phyloP scores from a whole-genome alignment of 257 asterid species.

The Solanum verrucosum region DNA sequence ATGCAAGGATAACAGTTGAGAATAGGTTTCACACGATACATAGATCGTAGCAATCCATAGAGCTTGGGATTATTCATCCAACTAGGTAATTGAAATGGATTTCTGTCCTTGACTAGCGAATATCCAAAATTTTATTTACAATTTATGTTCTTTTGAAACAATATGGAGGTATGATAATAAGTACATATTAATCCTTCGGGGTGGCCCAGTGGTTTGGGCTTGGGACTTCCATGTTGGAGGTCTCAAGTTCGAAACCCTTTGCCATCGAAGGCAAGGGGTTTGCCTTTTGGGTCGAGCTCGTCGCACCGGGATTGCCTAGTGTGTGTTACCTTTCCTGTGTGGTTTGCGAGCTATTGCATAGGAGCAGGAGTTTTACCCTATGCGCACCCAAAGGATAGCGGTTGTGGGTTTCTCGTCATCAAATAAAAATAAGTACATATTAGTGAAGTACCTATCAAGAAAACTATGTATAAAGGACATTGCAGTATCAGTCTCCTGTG shows the following conservation, averaged over 20 bases:
- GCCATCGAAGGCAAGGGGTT: too few species aligned
- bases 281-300: too few species aligned
- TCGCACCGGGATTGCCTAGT: too few species aligned
- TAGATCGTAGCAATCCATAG: background rate
- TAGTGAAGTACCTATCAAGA: background rate
- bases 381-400: too few species aligned
- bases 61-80: background rate
- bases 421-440: too few species aligned
- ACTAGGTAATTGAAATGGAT: background rate
- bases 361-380: too few species aligned
- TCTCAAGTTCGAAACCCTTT: too few species aligned
- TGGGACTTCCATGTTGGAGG: too few species aligned
- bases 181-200: background rate
- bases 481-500: background rate
- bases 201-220: too few species aligned
- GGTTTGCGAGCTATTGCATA: too few species aligned
- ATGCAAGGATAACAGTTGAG: background rate
- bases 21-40: background rate
- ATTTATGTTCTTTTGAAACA: background rate
- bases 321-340: too few species aligned
- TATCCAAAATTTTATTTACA: background rate
- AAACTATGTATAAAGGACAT: background rate
- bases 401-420: too few species aligned
- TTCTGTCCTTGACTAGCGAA: background rate
- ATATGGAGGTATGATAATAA: background rate